A percentile compares a stretch with the other conserved stretches of the same genome.
These are phyloP conservation scores for Lotmaria passim DNA, from an alignment of 208 protist species.

Conservation along the genomic window DNA sequence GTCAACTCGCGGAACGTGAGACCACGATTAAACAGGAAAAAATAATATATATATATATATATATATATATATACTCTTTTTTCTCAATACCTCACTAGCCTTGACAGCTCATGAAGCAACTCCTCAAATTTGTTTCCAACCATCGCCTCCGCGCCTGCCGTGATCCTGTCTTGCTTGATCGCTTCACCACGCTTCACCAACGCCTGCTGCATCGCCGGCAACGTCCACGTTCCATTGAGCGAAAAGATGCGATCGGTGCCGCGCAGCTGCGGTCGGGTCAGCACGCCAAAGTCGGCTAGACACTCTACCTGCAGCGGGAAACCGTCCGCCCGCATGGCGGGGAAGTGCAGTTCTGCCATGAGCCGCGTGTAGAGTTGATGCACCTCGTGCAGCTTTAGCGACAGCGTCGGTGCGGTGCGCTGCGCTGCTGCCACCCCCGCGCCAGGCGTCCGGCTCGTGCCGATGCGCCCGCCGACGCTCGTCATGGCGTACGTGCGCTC, in stretches of 20 bases:
- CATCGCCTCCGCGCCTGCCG: constrained; percentile 44
- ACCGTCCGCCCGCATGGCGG: constrained; percentile 60
- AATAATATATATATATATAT: too few species aligned
- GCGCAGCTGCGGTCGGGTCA: constrained; percentile 66
- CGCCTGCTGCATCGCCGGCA: constrained; percentile 63
- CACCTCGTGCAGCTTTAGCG: constrained; percentile 61
- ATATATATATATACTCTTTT: too few species aligned
- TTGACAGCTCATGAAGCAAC: constrained; percentile 60
- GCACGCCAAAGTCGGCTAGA: constrained; percentile 71
- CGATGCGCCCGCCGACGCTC: constrained; percentile 32
- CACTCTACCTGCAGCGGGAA: constrained; percentile 58
- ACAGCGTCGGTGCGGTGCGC: constrained; percentile 22
- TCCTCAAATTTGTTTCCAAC: constrained; percentile 67
- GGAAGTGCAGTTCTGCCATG: constrained; percentile 71
- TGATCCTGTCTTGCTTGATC: constrained; percentile 48
- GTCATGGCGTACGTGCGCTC: constrained; percentile 31
- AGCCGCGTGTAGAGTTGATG: constrained; percentile 72
- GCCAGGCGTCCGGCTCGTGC: constrained; percentile 16
- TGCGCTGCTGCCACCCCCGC: constrained; percentile 16
- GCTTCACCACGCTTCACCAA: constrained; percentile 60
- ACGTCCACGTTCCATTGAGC: constrained; percentile 69
- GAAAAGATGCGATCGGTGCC: constrained; percentile 68
- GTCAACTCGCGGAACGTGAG: too few species aligned
- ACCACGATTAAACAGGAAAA: too few species aligned
- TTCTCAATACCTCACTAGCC: constrained; percentile 42